Evolutionary conservation across 2,329 filamentous ascomycete genomes (phyloP), one percentile per base, ranked within the genome.

Genomic region (Aureobasidium sp.): DNA sequence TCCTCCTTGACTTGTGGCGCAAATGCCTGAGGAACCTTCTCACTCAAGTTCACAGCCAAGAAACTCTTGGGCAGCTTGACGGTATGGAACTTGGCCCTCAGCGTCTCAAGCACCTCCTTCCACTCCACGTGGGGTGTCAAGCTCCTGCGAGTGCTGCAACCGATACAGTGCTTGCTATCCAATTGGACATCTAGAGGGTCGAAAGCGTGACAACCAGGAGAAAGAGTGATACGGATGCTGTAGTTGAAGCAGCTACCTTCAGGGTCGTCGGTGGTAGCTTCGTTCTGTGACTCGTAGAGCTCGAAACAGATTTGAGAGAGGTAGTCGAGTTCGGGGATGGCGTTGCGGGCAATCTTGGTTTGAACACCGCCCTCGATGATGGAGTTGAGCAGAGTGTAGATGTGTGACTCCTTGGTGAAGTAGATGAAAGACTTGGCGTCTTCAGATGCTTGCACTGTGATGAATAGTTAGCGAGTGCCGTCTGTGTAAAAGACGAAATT

Each of bases 351-450:
- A 71, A 99, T 97, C 78, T 99, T 99, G 27, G 93, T 97, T 71
- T 95, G 89, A 66, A 99, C 90, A 33, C 94, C 95, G 64, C 95
- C 94, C 74, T 99, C 94, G 29, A 99, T 83, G 68, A 99, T 97
- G 73, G 93, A 97, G 74, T 99, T 99, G 63, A 99, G 84, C 5
- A 99, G 82, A 5, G 94, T 99, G 77, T 99, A 99, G 66, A 99
- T 97, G 73, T 99, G 94, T 0, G 91, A 96, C 76, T 99, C 94
- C 75, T 99, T 99, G 66, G 94, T 99, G 75, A 99, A 99, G 78
- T 99, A 99, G 76, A 97, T 90, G 79, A 97, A 97, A 1, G 89
- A 93, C 72, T 97, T 97, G 48, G 92, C 91, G 67, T 95, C 90
- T 59, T 93, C 88, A 0, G 90, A 95, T 3, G 94, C 93, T 75